A percentile compares a stretch with the other conserved stretches of the same genome.
phyloP scores from a whole-genome alignment of 2,329 filamentous ascomycete genomes.

The Aspergillus puulaauensis region DNA sequence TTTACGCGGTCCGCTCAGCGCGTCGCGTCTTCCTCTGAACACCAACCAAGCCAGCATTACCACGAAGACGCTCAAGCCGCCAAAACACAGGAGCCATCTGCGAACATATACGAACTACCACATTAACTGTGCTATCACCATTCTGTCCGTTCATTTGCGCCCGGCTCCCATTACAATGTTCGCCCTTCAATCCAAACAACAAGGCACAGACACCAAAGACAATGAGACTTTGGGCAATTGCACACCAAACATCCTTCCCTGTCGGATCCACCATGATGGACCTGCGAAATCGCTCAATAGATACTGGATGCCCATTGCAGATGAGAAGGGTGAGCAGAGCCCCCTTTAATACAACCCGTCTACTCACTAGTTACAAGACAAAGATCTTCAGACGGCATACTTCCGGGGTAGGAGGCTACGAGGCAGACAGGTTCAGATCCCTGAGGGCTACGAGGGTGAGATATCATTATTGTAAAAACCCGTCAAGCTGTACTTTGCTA shows the following conservation, averaged over 20 bases:
- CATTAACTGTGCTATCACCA: neutral
- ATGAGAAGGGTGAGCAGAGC: slow-evolving; percentile 40
- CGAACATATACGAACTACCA: neutral
- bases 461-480: neutral
- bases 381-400: slow-evolving; percentile 56
- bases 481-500: neutral
- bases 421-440: slow-evolving; percentile 66
- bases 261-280: slow-evolving; percentile 76
- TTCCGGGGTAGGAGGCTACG: slow-evolving; percentile 79
- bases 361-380: slow-evolving; percentile 16
- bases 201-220: slow-evolving; percentile 18
- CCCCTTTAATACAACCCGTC: neutral
- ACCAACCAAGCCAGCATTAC: slow-evolving; percentile 1
- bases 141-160: neutral
- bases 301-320: slow-evolving; percentile 67
- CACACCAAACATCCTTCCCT: slow-evolving; percentile 74
- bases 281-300: slow-evolving; percentile 61
- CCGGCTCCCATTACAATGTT: slow-evolving; percentile 27
- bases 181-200: slow-evolving; percentile 31
- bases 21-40: slow-evolving; percentile 27
- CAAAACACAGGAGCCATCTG: neutral
- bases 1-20: slow-evolving; percentile 28
- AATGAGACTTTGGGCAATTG: slow-evolving; percentile 36
- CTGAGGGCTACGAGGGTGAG: slow-evolving; percentile 65
- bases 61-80: neutral